These are phyloP conservation scores for Stylosanthes scabra DNA, from an alignment of 331 rosid genomes.

Conservation along the genomic window DNA sequence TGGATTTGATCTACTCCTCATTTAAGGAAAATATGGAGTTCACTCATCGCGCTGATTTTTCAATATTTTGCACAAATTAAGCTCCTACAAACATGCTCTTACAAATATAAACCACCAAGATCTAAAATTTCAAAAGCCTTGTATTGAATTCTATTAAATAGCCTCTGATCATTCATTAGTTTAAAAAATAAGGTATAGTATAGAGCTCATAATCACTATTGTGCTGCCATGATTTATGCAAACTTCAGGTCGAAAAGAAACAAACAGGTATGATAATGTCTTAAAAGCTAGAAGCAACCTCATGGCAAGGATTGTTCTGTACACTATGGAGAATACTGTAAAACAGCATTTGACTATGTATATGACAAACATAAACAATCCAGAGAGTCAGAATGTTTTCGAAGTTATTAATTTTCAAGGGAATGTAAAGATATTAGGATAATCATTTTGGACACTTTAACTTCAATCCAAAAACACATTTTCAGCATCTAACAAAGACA, in stretches of 20 bases:
- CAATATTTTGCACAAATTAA: constrained; percentile 21
- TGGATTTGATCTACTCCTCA: constrained; percentile 16
- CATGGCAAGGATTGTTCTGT: neutral
- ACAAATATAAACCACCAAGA: constrained; percentile 6
- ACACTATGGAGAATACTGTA: neutral
- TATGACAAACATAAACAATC: neutral
- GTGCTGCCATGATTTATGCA: constrained; percentile 1
- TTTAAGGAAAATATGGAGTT: constrained; percentile 14
- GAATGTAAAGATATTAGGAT: neutral
- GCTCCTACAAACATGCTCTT: neutral
- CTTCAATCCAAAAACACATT: constrained; percentile 16
- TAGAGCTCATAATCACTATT: neutral
- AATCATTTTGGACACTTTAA: neutral
- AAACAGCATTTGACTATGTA: constrained; percentile 3
- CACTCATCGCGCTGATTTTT: neutral
- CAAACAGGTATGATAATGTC: constrained; percentile 8
- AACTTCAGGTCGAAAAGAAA: neutral
- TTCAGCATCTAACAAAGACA: constrained; percentile 5
- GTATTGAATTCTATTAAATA: neutral
- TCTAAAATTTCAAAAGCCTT: constrained; percentile 8
- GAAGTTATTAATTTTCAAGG: constrained; percentile 16
- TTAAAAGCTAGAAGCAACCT: neutral
- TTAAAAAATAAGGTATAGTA: neutral
- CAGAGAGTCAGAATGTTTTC: neutral
- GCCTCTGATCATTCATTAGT: neutral